These are phyloP conservation scores for Pichia inconspicua DNA, from an alignment of 1,139 yeast genomes.

Conservation along the genomic window DNA sequence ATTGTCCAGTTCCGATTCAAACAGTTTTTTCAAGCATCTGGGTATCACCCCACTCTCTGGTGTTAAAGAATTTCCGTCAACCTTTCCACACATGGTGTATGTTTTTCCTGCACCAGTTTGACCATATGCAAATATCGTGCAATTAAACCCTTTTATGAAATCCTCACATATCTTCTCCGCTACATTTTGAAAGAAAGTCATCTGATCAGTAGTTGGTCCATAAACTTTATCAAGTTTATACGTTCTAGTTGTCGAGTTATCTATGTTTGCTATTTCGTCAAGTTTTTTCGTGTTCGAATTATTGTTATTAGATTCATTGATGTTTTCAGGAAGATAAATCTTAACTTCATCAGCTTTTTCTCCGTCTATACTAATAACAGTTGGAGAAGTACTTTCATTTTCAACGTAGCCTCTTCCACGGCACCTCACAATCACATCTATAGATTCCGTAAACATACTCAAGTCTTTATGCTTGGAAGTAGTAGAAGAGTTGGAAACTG, in stretches of 20 bases:
- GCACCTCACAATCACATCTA: constrained; percentile 77
- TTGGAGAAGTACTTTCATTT: constrained; percentile 60
- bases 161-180: constrained; percentile 61
- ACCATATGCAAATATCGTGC: constrained; percentile 80
- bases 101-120: constrained; percentile 91
- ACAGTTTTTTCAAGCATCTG: constrained; percentile 49
- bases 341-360: constrained; percentile 31
- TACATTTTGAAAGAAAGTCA: constrained; percentile 48
- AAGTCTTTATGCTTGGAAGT: constrained; percentile 1
- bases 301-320: background rate
- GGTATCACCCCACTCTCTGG: constrained; percentile 60
- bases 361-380: constrained; percentile 57
- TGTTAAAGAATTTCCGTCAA: constrained; percentile 26
- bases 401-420: constrained; percentile 75
- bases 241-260: constrained; percentile 32
- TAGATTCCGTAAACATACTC: constrained; percentile 20
- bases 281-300: background rate
- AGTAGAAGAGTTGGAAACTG: background rate
- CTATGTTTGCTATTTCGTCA: background rate
- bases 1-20: constrained; percentile 23
- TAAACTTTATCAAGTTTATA: constrained; percentile 68
- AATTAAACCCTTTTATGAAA: constrained; percentile 62
- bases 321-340: constrained; percentile 29
- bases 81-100: constrained; percentile 78
- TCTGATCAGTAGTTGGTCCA: constrained; percentile 66